Base-by-base conservation (phyloP, 1,284 basidiomycete species). In the Phellopilus nigrolimitatus region DNA sequence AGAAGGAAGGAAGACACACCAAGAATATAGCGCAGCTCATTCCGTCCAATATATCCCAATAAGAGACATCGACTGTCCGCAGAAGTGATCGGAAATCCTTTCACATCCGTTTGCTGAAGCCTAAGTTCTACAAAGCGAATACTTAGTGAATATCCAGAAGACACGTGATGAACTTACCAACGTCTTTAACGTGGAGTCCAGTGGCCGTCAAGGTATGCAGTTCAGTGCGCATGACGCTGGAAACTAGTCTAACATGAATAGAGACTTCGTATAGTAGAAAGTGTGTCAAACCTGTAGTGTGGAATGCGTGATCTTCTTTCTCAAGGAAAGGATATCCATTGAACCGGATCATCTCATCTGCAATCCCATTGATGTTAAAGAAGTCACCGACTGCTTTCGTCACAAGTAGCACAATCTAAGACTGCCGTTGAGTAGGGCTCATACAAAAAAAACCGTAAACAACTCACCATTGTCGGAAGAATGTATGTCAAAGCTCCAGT, bases 321-420 rank as follows among this genome's bases (percentile, higher is more conserved):
- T 94, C 91, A 52, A 99, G 72, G 73, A 95, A 95, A 0, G 97
- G 97, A 68, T 88, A 99, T 8, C 95, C 95, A 64, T 97, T 98
- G 70, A 99, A 95, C 19, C 85, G 80, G 62, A 99, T 99, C 79
- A 90, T 92, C 64, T 97, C 93, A 60, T 99, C 97, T 3, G 95
- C 93, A 58, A 99, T 97, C 1, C 97, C 97, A 46, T 81, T 90
- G 9, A 86, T 88, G 17, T 93, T 93, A 42, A 98, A 78, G 60
- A 92, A 88, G 64, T 99, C 97, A n/a, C 91, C 91, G 10, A 99
- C 94, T 5, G 93, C 92, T 69, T 98, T 99, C 12, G 97, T 97
- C 30, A 97, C 94, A 31, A 98, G 73, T 21, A 98, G 76, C 0
- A 97, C 94, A 61, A 99, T 95, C 93, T 95, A 59, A 9, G 36